Evolutionary conservation across 2,329 filamentous ascomycete genomes (phyloP).

Genomic region (Sporothrix pallida): DNA sequence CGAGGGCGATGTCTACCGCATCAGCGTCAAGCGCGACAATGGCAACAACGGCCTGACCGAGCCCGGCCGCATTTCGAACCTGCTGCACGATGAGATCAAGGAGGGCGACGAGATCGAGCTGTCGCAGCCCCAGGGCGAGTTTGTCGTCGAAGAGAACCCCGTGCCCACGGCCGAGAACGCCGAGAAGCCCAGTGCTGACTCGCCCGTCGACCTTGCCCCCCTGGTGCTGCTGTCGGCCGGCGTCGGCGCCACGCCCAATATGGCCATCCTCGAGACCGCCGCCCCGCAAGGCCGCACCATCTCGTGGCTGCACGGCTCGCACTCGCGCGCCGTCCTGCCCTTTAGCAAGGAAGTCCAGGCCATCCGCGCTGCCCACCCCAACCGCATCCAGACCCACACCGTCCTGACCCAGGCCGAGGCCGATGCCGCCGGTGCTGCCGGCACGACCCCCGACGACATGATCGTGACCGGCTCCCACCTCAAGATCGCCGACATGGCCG

Average conservation of each 20-base stretch:
- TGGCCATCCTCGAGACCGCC: constrained; percentile 67
- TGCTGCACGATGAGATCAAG: constrained; percentile 55
- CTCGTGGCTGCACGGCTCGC: constrained; percentile 67
- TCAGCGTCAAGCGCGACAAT: constrained; percentile 73
- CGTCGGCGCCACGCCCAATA: constrained; percentile 70
- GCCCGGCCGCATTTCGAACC: constrained; percentile 59
- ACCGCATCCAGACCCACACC: constrained; percentile 58
- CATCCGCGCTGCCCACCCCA: constrained; percentile 49
- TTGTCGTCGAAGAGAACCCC: constrained; percentile 61
- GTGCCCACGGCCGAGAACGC: constrained; percentile 41
- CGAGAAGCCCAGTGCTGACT: background rate
- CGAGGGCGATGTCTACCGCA: constrained; percentile 67
- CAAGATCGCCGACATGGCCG: constrained; percentile 61
- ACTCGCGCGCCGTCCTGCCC: constrained; percentile 57
- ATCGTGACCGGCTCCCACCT: constrained; percentile 58
- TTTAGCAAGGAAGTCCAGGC: constrained; percentile 59
- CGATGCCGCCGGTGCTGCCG: constrained; percentile 42
- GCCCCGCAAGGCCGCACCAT: constrained; percentile 52
- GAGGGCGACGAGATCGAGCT: constrained; percentile 61
- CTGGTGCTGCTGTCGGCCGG: constrained; percentile 71
- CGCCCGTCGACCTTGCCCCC: constrained; percentile 49
- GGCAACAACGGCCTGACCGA: constrained; percentile 46
- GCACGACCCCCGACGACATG: constrained; percentile 46
- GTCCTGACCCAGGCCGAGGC: constrained; percentile 57
- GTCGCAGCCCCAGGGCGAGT: constrained; percentile 64